A percentile compares a stretch with the other conserved stretches of the same genome.
Evolutionary conservation across 352 stramenopile species (phyloP).

Genomic region (Globisporangium parvum): DNA sequence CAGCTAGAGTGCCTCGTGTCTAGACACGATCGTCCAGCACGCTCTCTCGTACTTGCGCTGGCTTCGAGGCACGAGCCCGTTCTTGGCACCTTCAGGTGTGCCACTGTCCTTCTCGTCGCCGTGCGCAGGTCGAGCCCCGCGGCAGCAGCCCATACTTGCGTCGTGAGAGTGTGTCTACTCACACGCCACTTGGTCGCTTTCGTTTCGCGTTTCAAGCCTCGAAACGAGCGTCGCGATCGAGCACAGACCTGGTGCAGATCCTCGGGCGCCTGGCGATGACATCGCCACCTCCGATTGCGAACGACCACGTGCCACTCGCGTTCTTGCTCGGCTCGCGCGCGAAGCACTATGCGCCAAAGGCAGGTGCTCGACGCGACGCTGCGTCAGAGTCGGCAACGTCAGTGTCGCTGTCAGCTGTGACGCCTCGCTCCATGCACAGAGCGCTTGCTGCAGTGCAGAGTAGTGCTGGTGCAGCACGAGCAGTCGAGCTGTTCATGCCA

Average conservation of each 20-base stretch:
- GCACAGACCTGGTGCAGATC: too few species aligned
- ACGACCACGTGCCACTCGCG: constrained; percentile 56
- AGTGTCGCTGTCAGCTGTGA: background rate
- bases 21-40: background rate
- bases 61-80: constrained; percentile 18
- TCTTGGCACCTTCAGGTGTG: constrained; percentile 2
- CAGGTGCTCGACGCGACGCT: background rate
- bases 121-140: constrained; percentile 6
- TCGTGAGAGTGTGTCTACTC: too few species aligned
- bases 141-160: constrained; percentile 23
- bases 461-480: background rate
- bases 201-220: too few species aligned
- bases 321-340: constrained; percentile 54
- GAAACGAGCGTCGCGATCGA: too few species aligned
- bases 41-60: constrained; percentile 21
- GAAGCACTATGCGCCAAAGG: constrained; percentile 25
- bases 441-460: background rate
- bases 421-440: background rate
- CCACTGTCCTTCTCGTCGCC: constrained; percentile 9
- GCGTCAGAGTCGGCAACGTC: background rate
- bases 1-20: background rate
- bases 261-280: too few species aligned
- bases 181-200: too few species aligned
- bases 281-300: constrained; percentile 17
- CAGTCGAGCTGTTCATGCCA: constrained; percentile 9